Percentiles rank a stretch among this genome's conserved stretches.
Evolutionary conservation across 2,329 filamentous ascomycete genomes (phyloP).

Genomic region (Ceratocystis colombiana): DNA sequence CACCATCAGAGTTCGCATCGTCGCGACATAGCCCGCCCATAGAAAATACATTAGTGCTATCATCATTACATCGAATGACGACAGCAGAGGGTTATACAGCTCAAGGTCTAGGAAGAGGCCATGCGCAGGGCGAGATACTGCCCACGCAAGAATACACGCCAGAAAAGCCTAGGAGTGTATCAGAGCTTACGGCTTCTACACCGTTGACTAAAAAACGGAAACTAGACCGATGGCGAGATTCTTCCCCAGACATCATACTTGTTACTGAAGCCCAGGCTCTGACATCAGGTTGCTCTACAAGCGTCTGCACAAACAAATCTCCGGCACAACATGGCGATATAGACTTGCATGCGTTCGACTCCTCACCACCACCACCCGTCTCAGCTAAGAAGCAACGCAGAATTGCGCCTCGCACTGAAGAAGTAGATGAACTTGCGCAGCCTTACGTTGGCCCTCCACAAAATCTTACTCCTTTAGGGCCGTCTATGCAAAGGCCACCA

Average conservation of each 20-base stretch:
- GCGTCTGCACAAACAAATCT: neutral
- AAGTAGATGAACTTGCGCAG: neutral
- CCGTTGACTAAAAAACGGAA: slow-evolving; percentile 8
- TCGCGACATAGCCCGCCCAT: neutral
- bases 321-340: neutral
- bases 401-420: neutral
- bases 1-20: slow-evolving; percentile 11
- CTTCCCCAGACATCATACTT: slow-evolving; percentile 12
- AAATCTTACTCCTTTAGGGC: neutral
- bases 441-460: neutral
- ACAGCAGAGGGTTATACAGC: neutral
- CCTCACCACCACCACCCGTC: neutral
- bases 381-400: slow-evolving; percentile 11
- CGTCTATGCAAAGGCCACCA: neutral
- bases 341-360: slow-evolving; percentile 11
- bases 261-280: neutral
- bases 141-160: slow-evolving; percentile 2
- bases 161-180: neutral
- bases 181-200: neutral
- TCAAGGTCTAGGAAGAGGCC: neutral
- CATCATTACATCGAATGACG: neutral
- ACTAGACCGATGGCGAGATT: neutral
- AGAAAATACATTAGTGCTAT: slow-evolving; percentile 7
- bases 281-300: neutral
- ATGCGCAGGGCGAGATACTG: neutral